A percentile compares a stretch with the other conserved stretches of the same genome.
Conservation (phyloP, 257 asterid species). For the Solanum tacnaense region DNA sequence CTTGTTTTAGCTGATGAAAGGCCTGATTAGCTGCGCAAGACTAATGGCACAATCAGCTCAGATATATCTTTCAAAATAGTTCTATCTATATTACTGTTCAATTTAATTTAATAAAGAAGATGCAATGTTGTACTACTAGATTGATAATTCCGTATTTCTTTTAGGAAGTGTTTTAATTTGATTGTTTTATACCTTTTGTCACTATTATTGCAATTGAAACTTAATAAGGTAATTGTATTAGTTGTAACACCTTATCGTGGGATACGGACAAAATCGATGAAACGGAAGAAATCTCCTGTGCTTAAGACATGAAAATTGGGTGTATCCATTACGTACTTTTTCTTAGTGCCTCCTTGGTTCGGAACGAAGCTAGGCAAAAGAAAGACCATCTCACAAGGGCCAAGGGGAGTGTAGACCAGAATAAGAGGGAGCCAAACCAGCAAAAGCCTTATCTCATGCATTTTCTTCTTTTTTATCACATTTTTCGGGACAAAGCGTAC, state of each 20-base stretch:
- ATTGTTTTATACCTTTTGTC: neutral
- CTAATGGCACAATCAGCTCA: neutral
- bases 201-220: neutral
- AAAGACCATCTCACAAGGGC: neutral
- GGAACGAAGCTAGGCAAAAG: neutral
- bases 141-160: no score
- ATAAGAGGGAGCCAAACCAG: neutral
- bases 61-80: no score
- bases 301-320: neutral
- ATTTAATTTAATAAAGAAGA: no score
- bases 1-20: neutral
- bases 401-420: neutral
- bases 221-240: no score
- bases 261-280: no score
- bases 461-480: neutral
- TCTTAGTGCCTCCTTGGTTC: neutral
- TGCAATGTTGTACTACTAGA: neutral
- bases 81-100: neutral
- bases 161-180: no score
- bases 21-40: neutral
- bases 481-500: neutral
- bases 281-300: no score
- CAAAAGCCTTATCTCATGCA: neutral
- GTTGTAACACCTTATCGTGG: neutral
- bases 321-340: neutral